phyloP scores from a whole-genome alignment of 2,329 filamentous ascomycete genomes.

The Samsoniella hepiali region DNA sequence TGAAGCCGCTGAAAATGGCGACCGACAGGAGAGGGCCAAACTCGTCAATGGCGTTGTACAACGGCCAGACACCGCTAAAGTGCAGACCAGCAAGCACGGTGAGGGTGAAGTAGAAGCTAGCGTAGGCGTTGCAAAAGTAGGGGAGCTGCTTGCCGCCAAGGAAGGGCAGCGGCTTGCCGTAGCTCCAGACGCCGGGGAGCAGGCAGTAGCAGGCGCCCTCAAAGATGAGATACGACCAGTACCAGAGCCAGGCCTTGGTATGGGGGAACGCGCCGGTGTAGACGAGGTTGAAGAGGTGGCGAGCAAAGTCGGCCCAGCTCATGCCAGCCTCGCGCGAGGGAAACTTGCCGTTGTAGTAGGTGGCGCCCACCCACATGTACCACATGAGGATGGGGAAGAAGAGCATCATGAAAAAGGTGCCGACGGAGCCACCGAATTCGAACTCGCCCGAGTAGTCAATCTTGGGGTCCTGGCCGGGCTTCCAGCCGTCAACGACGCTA shows the following conservation, averaged over 20 bases:
- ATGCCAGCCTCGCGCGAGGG: slow-evolving; percentile 65
- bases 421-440: slow-evolving; percentile 87
- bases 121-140: slow-evolving; percentile 92
- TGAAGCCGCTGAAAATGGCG: slow-evolving; percentile 84
- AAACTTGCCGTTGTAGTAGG: slow-evolving; percentile 83
- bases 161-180: slow-evolving; percentile 84
- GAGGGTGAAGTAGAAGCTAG: slow-evolving; percentile 85
- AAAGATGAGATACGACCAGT: slow-evolving; percentile 89
- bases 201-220: slow-evolving; percentile 80
- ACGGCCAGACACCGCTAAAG: slow-evolving; percentile 76
- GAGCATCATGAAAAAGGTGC: slow-evolving; percentile 81
- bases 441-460: slow-evolving; percentile 61
- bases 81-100: slow-evolving; percentile 68
- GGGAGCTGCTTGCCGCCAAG: slow-evolving; percentile 78
- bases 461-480: slow-evolving; percentile 57
- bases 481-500: slow-evolving; percentile 52
- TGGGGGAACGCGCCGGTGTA: slow-evolving; percentile 84
- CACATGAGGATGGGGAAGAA: slow-evolving; percentile 95
- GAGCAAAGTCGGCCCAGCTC: slow-evolving; percentile 66
- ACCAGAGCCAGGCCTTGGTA: slow-evolving; percentile 81
- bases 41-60: slow-evolving; percentile 91
- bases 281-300: slow-evolving; percentile 67
- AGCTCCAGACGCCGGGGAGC: slow-evolving; percentile 81
- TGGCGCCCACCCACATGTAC: slow-evolving; percentile 98
- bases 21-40: slow-evolving; percentile 93